Percentiles rank a stretch among this genome's conserved stretches.
phyloP scores from a whole-genome alignment of 306 rosid genomes.

The Ormosia semicastrata region DNA sequence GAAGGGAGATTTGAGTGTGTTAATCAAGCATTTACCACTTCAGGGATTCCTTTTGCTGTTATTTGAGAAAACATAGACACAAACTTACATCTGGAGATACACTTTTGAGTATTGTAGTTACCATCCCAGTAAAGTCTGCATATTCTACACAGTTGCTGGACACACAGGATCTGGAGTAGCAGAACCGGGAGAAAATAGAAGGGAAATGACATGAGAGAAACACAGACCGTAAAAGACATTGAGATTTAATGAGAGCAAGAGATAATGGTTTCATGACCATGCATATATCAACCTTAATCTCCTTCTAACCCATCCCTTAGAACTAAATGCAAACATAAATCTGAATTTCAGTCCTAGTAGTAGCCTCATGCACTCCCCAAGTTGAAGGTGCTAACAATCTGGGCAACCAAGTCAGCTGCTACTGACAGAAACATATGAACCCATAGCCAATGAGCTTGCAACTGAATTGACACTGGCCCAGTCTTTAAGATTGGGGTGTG shows the following conservation, averaged over 20 bases:
- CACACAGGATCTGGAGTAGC: conserved; percentile 72
- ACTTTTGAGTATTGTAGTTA: conserved; percentile 86
- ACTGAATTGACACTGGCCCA: not conserved
- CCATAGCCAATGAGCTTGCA: not conserved
- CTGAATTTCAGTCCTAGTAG: not conserved
- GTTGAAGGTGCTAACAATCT: not conserved
- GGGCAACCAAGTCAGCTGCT: not conserved
- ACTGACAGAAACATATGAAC: not conserved
- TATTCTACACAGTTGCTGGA: conserved; percentile 93
- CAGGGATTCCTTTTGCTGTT: not conserved
- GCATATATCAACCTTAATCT: not conserved
- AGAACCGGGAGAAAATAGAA: not conserved
- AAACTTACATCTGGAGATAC: conserved; percentile 83
- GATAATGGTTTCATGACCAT: not conserved
- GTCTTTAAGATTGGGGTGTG: not conserved
- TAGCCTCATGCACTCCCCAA: not conserved
- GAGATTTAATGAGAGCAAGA: not conserved
- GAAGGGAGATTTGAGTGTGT: conserved; percentile 25
- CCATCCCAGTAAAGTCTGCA: conserved; percentile 92
- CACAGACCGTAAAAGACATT: not conserved
- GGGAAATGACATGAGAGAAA: conserved; percentile 15
- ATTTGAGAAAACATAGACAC: not conserved
- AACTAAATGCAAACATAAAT: not conserved
- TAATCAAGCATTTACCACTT: conserved; percentile 29
- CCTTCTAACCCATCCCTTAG: not conserved